Evolutionary conservation across 2,329 filamentous ascomycete species (phyloP), one percentile per base, ranked within the genome.

Genomic region (Cercospora beticola): DNA sequence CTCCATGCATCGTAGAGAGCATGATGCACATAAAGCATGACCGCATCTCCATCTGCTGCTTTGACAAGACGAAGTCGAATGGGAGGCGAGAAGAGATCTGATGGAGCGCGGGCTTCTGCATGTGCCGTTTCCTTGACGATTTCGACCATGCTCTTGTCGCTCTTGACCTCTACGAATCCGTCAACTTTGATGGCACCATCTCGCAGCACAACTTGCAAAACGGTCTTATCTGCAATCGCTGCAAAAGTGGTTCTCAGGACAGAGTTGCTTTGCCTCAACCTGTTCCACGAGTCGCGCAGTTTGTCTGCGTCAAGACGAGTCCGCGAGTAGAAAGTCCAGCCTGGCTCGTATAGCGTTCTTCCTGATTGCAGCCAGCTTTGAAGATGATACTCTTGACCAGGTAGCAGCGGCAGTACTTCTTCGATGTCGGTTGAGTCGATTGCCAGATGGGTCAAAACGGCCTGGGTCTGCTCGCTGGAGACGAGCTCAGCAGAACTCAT

Each of bases 1-100:
- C 64, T 69, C 69, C 69, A 70, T n/a, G 67, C 67, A 64, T 71
- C 69, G 30, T 71, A 69, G 31, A 71, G 30, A 16, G 67, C 58
- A 33, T 71, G 69, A 59, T 71, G 69, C n/a, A 69, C 49, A 54
- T 68, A 66, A 14, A 69, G 30, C 58, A 70, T 68, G 8, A 69
- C 31, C 21, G 67, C 69, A 56, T 68, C 62, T 21, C 69, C 69
- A 49, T 71, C 65, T 16, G 14, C 30, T 16, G 65, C 60, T 30
- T 56, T 43, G 16, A 71, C 26, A 7, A 71, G 62, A 1, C 65
- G 58, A 23, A 71, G 62, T 26, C 69, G 62, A 1, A 68, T 54
- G 21, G 69, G 67, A n/a, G 66, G 43, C 7, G 57, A 26, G 26
- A 69, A 69, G 58, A 71, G 62, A 54, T 67, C 62, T 2, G 67